Evolutionary conservation across 805 yeast genomes (phyloP), one percentile per base, ranked within the genome.

Genomic region (Jamesozyma lodderae): DNA sequence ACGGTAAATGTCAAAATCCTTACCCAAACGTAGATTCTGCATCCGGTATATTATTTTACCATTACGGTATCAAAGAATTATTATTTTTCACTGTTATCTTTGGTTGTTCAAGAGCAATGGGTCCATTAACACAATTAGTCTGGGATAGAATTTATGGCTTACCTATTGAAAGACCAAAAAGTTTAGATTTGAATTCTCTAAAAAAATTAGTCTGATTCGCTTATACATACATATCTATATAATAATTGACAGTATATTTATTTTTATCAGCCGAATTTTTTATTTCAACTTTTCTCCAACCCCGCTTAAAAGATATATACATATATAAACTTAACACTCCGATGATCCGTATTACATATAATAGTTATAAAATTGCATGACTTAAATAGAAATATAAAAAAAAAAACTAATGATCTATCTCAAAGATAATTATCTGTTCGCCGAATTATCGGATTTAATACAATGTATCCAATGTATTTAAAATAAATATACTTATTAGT

Each of bases 1-100:
- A 82, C 64, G 90, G 92, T 42, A 82, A 82, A 70, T 80, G 88
- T 58, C 78, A 80, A 69, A 82, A 82, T 69, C 92, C 92, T 46
- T 79, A 72, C 72, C 92, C 92, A 45, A 82, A 82, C 59, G 92
- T 82, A 46, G 92, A 82, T 64, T 77, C 87, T 31, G 74, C 78
- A 52, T 77, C 85, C 16, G 92, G 92, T 49, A 81, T 81, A 35
- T 65, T 82, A 47, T 79, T 82, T 67, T 77, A 79, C 57, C 82
- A 82, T 69, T 81, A 81, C 65, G 92, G 92, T 32, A 67, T 82
- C 59, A 77, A 70, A 44, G 84, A 82, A 63, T 68, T 78, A 50
- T 64, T 76, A 40, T 82, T 79, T 71, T 80, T 79, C 68, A 82
- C 92, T 24, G 92, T 81, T 20, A 72, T 81, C 47, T 82, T 82